These are phyloP conservation scores for Haematococcus lacustris DNA, from an alignment of 139 green algal species.

Conservation along the genomic window DNA sequence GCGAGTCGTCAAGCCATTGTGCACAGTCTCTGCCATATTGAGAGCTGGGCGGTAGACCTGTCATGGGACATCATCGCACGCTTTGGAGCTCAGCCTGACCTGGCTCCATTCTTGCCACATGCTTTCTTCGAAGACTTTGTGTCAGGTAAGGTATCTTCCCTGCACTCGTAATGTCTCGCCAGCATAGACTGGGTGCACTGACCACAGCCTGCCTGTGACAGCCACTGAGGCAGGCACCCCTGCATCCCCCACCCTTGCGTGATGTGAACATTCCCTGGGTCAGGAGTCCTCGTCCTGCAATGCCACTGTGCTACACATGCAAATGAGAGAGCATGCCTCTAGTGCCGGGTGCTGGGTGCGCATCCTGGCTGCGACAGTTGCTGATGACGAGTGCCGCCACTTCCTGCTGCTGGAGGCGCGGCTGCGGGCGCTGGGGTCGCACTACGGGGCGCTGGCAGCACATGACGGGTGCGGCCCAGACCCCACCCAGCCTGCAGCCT, in stretches of 20 bases:
- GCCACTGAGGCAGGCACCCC: too few relatives aligned
- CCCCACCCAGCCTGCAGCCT: background rate
- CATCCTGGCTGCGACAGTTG: too few relatives aligned
- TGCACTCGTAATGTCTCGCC: too few relatives aligned
- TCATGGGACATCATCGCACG: slow-evolving; percentile 78
- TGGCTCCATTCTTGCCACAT: slow-evolving; percentile 39
- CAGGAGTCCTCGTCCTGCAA: too few relatives aligned
- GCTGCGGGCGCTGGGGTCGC: slow-evolving; percentile 55
- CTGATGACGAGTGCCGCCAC: slow-evolving; percentile 80
- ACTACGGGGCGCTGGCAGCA: slow-evolving; percentile 70
- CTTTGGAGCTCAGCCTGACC: slow-evolving; percentile 47
- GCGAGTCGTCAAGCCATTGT: slow-evolving; percentile 42
- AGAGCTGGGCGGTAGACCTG: slow-evolving; percentile 80
- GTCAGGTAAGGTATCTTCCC: too few relatives aligned
- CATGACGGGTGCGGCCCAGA: slow-evolving; percentile 73
- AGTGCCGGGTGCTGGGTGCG: too few relatives aligned
- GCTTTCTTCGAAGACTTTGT: slow-evolving; percentile 80
- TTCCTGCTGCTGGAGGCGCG: slow-evolving; percentile 56
- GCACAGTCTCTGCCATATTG: slow-evolving; percentile 54
- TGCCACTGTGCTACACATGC: too few relatives aligned
- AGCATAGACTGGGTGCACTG: too few relatives aligned
- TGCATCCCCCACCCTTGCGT: too few relatives aligned
- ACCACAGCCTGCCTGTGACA: too few relatives aligned
- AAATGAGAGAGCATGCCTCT: too few relatives aligned
- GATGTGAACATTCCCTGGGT: too few relatives aligned